These are phyloP conservation scores for Cardamine occulta DNA, from an alignment of 345 rosid species.

Conservation along the genomic window DNA sequence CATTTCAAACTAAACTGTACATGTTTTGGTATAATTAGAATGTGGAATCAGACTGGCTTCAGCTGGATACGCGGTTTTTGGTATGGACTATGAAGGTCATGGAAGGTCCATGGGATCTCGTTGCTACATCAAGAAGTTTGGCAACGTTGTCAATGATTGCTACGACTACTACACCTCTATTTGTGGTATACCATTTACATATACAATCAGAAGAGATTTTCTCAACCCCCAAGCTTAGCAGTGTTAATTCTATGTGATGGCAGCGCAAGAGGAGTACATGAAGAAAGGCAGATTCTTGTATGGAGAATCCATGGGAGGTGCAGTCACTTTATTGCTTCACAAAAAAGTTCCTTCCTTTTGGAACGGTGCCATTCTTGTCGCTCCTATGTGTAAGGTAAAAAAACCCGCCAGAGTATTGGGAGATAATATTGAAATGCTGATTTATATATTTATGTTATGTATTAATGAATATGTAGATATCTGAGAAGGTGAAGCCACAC, in stretches of 20 bases:
- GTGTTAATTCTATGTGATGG: neutral
- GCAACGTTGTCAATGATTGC: conserved; percentile 77
- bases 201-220: neutral
- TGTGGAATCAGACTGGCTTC: conserved; percentile 84
- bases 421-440: neutral
- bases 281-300: conserved; percentile 85
- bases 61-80: conserved; percentile 81
- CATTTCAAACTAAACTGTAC: conserved; percentile 11
- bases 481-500: conserved; percentile 97
- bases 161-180: conserved; percentile 73
- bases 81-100: conserved; percentile 94
- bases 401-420: neutral
- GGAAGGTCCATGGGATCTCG: conserved; percentile 90
- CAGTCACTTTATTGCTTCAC: conserved; percentile 83
- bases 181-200: conserved; percentile 52
- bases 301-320: conserved; percentile 99
- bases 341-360: conserved; percentile 78
- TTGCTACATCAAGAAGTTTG: conserved; percentile 94
- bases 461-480: conserved; percentile 57
- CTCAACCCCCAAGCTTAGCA: neutral
- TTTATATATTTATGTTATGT: neutral
- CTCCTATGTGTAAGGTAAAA: conserved; percentile 96
- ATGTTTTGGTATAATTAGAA: conserved; percentile 50
- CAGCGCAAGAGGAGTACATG: conserved; percentile 73
- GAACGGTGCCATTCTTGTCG: conserved; percentile 89